Evolutionary conservation across 495 filamentous ascomycete species (phyloP).

Genomic region (Clohesyomyces aquaticus): DNA sequence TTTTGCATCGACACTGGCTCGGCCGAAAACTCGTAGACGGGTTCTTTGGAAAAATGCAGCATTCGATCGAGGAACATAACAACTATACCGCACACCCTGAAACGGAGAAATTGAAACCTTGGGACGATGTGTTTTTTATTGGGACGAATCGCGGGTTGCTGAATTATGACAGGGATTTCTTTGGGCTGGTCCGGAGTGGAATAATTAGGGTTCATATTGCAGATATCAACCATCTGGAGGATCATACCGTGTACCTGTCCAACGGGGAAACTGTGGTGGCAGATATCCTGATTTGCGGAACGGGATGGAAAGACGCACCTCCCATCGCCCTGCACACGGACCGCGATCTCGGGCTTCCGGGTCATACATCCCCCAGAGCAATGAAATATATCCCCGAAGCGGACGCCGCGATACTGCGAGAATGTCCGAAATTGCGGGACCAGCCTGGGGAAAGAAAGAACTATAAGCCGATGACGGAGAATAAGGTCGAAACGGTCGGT

Average conservation of each 20-base stretch:
- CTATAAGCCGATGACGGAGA: constrained; percentile 37
- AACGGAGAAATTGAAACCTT: constrained; percentile 65
- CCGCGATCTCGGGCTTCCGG: constrained; percentile 36
- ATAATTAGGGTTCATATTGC: constrained; percentile 64
- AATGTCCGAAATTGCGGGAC: constrained; percentile 65
- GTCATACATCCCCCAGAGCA: constrained; percentile 1
- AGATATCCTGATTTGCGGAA: constrained; percentile 66
- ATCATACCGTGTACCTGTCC: constrained; percentile 58
- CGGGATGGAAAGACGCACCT: constrained; percentile 54
- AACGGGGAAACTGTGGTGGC: constrained; percentile 59
- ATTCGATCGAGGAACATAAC: constrained; percentile 63
- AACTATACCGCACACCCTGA: constrained; percentile 65
- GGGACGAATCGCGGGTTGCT: constrained; percentile 32
- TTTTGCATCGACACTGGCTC: constrained; percentile 68
- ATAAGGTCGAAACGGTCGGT: not conserved
- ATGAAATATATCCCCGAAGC: constrained; percentile 47
- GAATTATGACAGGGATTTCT: constrained; percentile 34
- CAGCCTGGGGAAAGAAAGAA: constrained; percentile 41
- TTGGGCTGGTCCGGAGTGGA: constrained; percentile 48
- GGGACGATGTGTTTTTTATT: constrained; percentile 59
- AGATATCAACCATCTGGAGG: constrained; percentile 59
- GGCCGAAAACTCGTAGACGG: constrained; percentile 68
- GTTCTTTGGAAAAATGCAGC: constrained; percentile 68
- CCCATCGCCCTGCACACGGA: constrained; percentile 66
- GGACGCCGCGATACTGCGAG: constrained; percentile 67